A percentile compares a stretch with the other conserved stretches of the same genome.
These are phyloP conservation scores for Sodiomyces alkalinus DNA, from an alignment of 2,329 filamentous ascomycete species.

Conservation along the genomic window DNA sequence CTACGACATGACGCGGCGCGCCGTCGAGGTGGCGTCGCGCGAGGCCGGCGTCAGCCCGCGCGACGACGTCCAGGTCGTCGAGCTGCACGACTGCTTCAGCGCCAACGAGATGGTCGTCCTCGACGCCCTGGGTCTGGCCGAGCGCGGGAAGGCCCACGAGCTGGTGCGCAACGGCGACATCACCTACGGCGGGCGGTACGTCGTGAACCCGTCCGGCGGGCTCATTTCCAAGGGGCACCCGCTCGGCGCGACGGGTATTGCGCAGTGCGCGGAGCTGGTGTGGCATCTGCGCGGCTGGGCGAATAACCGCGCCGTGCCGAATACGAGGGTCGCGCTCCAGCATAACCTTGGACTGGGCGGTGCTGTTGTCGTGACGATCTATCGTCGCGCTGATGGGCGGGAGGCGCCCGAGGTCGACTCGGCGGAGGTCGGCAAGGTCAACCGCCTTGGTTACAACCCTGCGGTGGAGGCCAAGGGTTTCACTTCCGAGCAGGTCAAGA, in stretches of 20 bases:
- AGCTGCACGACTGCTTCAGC: slow-evolving; percentile 94
- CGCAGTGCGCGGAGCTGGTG: slow-evolving; percentile 86
- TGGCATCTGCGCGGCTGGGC: slow-evolving; percentile 96
- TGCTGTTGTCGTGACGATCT: slow-evolving; percentile 80
- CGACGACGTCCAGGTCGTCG: slow-evolving; percentile 57
- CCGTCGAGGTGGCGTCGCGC: slow-evolving; percentile 51
- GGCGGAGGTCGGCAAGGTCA: slow-evolving; percentile 48
- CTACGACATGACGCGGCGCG: slow-evolving; percentile 66
- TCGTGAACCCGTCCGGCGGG: slow-evolving; percentile 88
- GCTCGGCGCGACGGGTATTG: slow-evolving; percentile 83
- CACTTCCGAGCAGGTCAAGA: slow-evolving; percentile 57
- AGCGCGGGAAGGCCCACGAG: slow-evolving; percentile 77
- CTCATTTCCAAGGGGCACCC: slow-evolving; percentile 95
- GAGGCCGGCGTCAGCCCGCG: slow-evolving; percentile 56
- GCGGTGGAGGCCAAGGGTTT: slow-evolving; percentile 82
- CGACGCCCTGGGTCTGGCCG: slow-evolving; percentile 68
- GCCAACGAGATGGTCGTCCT: slow-evolving; percentile 88
- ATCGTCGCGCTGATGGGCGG: slow-evolving; percentile 67
- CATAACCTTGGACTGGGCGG: slow-evolving; percentile 90
- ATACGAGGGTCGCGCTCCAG: slow-evolving; percentile 63
- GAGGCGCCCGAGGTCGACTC: slow-evolving; percentile 44
- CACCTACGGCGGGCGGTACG: slow-evolving; percentile 70
- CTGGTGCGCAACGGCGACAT: slow-evolving; percentile 78
- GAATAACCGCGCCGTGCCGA: slow-evolving; percentile 62
- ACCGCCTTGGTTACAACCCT: slow-evolving; percentile 75